Evolutionary conservation across 306 rosid species (phyloP).

Genomic region (Trifolium pratense): DNA sequence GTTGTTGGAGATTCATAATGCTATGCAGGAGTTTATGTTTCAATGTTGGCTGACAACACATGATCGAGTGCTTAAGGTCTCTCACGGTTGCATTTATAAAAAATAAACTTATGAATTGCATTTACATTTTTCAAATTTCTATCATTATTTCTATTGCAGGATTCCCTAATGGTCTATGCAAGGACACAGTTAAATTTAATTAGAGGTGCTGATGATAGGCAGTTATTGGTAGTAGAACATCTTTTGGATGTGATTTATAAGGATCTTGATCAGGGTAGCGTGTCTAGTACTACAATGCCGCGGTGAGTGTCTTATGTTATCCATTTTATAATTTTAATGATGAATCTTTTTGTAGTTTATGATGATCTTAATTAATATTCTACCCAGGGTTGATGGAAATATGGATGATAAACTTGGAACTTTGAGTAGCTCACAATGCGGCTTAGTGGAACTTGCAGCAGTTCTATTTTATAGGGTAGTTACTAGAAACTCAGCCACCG

Average conservation of each 20-base stretch:
- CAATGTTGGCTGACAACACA: conserved; percentile 85
- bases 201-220: conserved; percentile 67
- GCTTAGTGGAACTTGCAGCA: conserved; percentile 88
- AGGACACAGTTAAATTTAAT: conserved; percentile 74
- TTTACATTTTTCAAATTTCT: neutral
- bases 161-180: conserved; percentile 74
- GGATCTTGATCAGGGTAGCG: conserved; percentile 87
- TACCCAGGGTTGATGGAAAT: conserved; percentile 70
- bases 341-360: conserved; percentile 34
- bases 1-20: conserved; percentile 72
- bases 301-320: conserved; percentile 71
- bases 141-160: conserved; percentile 57
- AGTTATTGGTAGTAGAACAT: conserved; percentile 69
- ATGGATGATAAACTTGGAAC: conserved; percentile 86
- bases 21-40: conserved; percentile 76
- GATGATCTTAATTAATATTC: conserved; percentile 32
- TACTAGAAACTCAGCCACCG: conserved; percentile 33
- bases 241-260: conserved; percentile 81
- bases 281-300: conserved; percentile 55
- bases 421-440: conserved; percentile 70
- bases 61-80: conserved; percentile 89
- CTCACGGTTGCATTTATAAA: conserved; percentile 32
- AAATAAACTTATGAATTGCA: conserved; percentile 22
- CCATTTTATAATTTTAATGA: conserved; percentile 26
- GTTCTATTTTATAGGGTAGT: conserved; percentile 74